Base-by-base conservation (phyloP, 2,329 filamentous ascomycete genomes). In the Scedosporium dehoogii region DNA sequence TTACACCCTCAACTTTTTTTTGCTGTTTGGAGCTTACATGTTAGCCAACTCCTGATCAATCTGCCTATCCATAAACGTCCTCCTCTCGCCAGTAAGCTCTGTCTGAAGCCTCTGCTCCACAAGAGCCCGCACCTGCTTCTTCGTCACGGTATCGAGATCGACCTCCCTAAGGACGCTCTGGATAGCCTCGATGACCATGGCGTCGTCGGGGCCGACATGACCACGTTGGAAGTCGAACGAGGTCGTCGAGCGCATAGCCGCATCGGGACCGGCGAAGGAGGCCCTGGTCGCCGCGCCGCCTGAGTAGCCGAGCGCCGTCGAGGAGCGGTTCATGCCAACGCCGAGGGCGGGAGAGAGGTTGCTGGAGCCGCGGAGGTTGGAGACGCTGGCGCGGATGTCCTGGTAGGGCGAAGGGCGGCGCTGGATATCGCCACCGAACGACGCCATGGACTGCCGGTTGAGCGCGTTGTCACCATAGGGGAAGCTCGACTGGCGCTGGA, bases 71-170 rank as follows among this genome's bases (percentile, higher is more conserved):
- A 97, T 85, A 77, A 96, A 97, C 16, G 87, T 86, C 72, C 89
- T 86, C 73, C 91, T 88, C 75, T 97, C 92, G 23, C 92, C 92
- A 0, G 84, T 81, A 63, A 97, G 81, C 73, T 96, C 92, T 4
- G 90, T 93, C 78, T 97, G 93, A 65, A 99, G 77, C 69, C 92
- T 85, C 78, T 97, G 92, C 78, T 99, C 94, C 12, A 96, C 92
- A 55, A 97, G 82, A 3, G 90, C 92, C 59, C 90, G 84, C 63
- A 94, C 88, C 77, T 97, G 93, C 79, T 99, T 99, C 86, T 97
- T 99, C 6, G 94, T 99, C 58, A 97, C 91, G n/a, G 84, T 93
- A 73, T 99, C 94, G 51, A 99, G 81, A 73, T 99, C 93, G 0
- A 97, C 92, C 70, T 97, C 93, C 16, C 81, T 77, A 65, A 99